Evolutionary conservation across 371 early-diverging fungal genomes (phyloP).

Genomic region (Dichotomocladium elegans): DNA sequence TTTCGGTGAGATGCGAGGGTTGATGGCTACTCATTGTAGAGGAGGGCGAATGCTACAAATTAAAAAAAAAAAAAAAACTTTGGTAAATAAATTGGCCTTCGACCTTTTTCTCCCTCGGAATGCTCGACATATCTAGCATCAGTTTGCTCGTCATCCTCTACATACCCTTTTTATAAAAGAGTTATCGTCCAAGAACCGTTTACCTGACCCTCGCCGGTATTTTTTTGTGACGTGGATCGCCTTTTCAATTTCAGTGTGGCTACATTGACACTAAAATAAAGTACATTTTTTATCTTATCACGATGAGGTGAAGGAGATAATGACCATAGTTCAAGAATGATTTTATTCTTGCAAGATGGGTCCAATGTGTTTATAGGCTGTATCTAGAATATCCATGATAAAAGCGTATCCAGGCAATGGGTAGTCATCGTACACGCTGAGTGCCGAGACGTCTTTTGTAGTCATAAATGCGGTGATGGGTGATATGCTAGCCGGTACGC

Average conservation of each 20-base stretch:
- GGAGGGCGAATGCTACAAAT: not conserved
- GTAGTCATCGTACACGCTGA: not conserved
- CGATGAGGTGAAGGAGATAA: no score
- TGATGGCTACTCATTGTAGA: slow-evolving; percentile 32
- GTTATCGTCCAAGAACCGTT: not conserved
- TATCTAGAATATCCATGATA: not conserved
- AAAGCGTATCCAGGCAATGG: slow-evolving; percentile 6
- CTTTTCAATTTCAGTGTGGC: no score
- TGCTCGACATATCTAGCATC: no score
- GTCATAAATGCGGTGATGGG: not conserved
- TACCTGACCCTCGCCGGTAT: not conserved
- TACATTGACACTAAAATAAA: no score
- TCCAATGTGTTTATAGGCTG: not conserved
- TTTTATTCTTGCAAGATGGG: no score
- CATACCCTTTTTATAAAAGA: not conserved
- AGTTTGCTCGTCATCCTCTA: no score
- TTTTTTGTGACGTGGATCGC: slow-evolving; percentile 1
- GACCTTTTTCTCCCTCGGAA: not conserved
- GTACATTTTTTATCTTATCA: no score
- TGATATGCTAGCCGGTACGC: slow-evolving; percentile 1
- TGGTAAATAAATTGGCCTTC: no score
- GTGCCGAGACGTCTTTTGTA: not conserved
- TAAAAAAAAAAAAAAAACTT: not conserved
- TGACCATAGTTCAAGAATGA: no score
- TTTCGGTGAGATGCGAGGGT: slow-evolving; percentile 29